Evolutionary conservation across 768 basidiomycete species (phyloP).

Genomic region (Mycena leptocephala): DNA sequence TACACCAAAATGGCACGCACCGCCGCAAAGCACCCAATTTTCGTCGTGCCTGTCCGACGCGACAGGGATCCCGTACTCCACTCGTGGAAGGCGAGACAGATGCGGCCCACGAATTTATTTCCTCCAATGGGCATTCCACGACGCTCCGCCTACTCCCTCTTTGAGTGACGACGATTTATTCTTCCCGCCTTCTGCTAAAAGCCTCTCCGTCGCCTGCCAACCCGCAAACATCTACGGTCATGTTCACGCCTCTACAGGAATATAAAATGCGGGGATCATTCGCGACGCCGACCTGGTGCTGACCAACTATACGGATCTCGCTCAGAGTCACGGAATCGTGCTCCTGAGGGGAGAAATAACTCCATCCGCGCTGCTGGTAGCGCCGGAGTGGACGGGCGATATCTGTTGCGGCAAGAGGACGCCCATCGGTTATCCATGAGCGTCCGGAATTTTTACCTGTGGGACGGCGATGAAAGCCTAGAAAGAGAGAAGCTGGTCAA

Average conservation of each 20-base stretch:
- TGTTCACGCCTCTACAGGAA: slow-evolving; percentile 95
- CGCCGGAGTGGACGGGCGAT: slow-evolving; percentile 59
- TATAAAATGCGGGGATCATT: slow-evolving; percentile 90
- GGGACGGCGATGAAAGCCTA: slow-evolving; percentile 52
- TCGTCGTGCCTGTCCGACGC: slow-evolving; percentile 88
- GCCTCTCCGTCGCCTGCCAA: slow-evolving; percentile 51
- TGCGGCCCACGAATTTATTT: slow-evolving; percentile 86
- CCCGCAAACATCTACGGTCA: slow-evolving; percentile 78
- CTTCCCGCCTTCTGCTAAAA: slow-evolving; percentile 47
- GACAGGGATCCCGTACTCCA: slow-evolving; percentile 43
- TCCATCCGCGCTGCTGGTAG: slow-evolving; percentile 65
- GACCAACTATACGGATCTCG: slow-evolving; percentile 94
- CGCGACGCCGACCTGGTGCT: slow-evolving; percentile 92
- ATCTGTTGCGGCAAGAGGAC: slow-evolving; percentile 83
- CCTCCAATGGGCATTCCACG: slow-evolving; percentile 93
- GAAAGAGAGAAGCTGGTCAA: slow-evolving; percentile 18
- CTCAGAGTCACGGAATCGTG: slow-evolving; percentile 84
- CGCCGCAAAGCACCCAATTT: slow-evolving; percentile 80
- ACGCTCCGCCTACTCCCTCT: slow-evolving; percentile 73
- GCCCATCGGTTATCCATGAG: slow-evolving; percentile 88
- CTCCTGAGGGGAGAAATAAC: slow-evolving; percentile 95
- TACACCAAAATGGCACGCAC: slow-evolving; percentile 81
- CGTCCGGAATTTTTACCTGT: slow-evolving; percentile 90
- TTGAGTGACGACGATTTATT: slow-evolving; percentile 63
- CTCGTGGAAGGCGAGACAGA: slow-evolving; percentile 50